phyloP scores from a whole-genome alignment of 2,329 filamentous ascomycete species.

The Zarea fungicola region DNA sequence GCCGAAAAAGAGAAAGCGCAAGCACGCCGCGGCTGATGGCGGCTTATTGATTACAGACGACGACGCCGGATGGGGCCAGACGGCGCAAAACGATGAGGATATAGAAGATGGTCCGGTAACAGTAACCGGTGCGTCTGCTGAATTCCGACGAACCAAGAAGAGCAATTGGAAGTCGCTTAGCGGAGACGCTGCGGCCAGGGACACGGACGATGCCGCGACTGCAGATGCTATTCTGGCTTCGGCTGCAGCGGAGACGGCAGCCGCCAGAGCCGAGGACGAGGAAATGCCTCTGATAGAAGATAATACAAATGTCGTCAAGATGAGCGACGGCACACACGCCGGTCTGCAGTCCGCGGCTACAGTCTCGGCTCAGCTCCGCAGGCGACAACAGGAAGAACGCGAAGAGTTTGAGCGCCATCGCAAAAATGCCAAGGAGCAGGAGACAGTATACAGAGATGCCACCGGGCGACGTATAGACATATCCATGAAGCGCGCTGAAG shows the following conservation, averaged over 20 bases:
- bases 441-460: slow-evolving; percentile 94
- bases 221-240: slow-evolving; percentile 75
- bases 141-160: slow-evolving; percentile 72
- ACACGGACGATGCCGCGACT: slow-evolving; percentile 46
- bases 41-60: slow-evolving; percentile 63
- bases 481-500: slow-evolving; percentile 82
- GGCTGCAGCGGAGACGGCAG: slow-evolving; percentile 61
- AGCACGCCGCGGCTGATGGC: slow-evolving; percentile 43
- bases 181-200: slow-evolving; percentile 25
- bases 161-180: slow-evolving; percentile 74
- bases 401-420: slow-evolving; percentile 41
- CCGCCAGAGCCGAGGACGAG: slow-evolving; percentile 42
- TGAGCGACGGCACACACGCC: slow-evolving; percentile 83
- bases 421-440: slow-evolving; percentile 50
- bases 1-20: slow-evolving; percentile 58
- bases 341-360: slow-evolving; percentile 81
- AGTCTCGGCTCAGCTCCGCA: slow-evolving; percentile 63
- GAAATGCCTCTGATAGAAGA: slow-evolving; percentile 43
- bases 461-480: slow-evolving; percentile 92
- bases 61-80: slow-evolving; percentile 48
- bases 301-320: slow-evolving; percentile 52
- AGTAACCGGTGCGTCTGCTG: slow-evolving; percentile 47
- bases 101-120: slow-evolving; percentile 48
- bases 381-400: slow-evolving; percentile 61
- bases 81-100: slow-evolving; percentile 40